Evolutionary conservation across 2,329 filamentous ascomycete species (phyloP).

Genomic region (Botrytis hyacinthi): DNA sequence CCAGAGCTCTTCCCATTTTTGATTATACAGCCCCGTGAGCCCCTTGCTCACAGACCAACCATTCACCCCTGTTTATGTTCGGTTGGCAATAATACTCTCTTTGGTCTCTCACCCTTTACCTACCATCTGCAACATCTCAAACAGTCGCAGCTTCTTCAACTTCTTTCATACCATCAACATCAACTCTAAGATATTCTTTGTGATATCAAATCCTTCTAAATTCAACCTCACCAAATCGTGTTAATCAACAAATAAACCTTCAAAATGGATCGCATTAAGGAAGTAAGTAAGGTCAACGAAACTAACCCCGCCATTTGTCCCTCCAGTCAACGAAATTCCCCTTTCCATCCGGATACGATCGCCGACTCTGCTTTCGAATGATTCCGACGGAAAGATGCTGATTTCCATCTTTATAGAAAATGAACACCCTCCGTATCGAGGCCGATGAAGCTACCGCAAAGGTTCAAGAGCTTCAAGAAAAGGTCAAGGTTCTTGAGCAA

Average conservation of each 20-base stretch:
- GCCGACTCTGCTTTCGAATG: background rate
- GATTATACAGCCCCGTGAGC: constrained; percentile 13
- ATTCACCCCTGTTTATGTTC: constrained; percentile 20
- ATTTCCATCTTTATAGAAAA: constrained; percentile 61
- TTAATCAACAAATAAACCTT: constrained; percentile 24
- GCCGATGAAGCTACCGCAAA: constrained; percentile 79
- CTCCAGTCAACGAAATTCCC: constrained; percentile 4
- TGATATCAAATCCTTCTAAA: background rate
- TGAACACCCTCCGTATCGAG: constrained; percentile 91
- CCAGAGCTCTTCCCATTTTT: constrained; percentile 11
- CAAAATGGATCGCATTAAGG: constrained; percentile 86
- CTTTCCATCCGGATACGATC: constrained; percentile 15
- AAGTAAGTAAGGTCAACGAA: constrained; percentile 57
- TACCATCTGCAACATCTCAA: constrained; percentile 14
- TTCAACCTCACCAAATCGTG: background rate
- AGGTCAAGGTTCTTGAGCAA: constrained; percentile 88
- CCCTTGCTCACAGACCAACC: constrained; percentile 20
- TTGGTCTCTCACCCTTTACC: constrained; percentile 17
- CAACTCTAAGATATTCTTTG: constrained; percentile 11
- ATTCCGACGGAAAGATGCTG: constrained; percentile 18
- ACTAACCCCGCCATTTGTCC: constrained; percentile 36
- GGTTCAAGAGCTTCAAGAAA: constrained; percentile 81
- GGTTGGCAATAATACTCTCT: constrained; percentile 20
- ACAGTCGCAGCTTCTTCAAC: constrained; percentile 12
- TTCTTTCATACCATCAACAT: constrained; percentile 19